phyloP scores from a whole-genome alignment of 768 basidiomycete genomes.

The Pleurotus pulmonarius region DNA sequence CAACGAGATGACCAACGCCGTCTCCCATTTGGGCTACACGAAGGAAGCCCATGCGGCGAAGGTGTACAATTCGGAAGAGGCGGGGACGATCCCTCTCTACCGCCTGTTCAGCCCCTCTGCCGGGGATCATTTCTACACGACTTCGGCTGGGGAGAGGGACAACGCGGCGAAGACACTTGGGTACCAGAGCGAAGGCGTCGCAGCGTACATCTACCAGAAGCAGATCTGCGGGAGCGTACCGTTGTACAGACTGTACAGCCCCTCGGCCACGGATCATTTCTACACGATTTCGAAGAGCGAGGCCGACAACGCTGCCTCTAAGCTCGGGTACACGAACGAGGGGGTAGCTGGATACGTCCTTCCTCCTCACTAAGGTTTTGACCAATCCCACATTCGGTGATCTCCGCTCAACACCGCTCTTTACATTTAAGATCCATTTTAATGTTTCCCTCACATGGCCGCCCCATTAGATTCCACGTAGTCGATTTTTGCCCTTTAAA shows the following conservation, averaged over 20 bases:
- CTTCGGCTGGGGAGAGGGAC: slow-evolving; percentile 3
- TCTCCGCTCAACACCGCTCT: too few species aligned
- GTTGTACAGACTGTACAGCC: background rate
- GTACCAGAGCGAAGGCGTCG: slow-evolving; percentile 1
- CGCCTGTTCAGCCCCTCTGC: background rate
- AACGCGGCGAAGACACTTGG: slow-evolving; percentile 2
- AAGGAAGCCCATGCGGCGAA: background rate
- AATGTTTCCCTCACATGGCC: too few species aligned
- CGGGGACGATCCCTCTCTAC: slow-evolving; percentile 8
- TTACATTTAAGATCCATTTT: too few species aligned
- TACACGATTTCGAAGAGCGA: slow-evolving; percentile 1
- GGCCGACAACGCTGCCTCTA: background rate
- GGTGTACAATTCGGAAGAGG: slow-evolving; percentile 6
- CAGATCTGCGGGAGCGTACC: slow-evolving; percentile 6
- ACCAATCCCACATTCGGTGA: too few species aligned
- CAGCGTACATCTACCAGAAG: background rate
- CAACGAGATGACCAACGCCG: slow-evolving; percentile 4
- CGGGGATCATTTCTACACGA: slow-evolving; percentile 5
- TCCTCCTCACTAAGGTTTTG: background rate
- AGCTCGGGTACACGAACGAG: slow-evolving; percentile 3
- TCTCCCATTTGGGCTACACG: background rate
- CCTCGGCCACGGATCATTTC: slow-evolving; percentile 1
- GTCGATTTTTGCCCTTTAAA: too few species aligned
- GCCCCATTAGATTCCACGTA: too few species aligned
- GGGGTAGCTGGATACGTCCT: slow-evolving; percentile 11